These are phyloP conservation scores for Isoetes taiwanensis DNA, from an alignment of 75 land plant genomes.

Conservation along the genomic window DNA sequence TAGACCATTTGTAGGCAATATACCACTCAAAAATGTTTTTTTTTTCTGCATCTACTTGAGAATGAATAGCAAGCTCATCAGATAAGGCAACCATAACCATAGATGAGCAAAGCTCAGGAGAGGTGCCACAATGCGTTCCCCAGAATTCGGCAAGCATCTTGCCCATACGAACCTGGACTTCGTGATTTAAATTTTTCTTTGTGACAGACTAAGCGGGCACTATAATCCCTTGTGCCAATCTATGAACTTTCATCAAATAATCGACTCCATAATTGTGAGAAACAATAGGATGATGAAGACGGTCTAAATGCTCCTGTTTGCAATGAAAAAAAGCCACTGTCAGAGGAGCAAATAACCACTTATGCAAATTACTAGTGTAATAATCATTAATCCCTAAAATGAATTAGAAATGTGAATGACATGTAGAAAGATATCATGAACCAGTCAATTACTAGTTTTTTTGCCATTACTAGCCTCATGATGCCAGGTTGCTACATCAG, in stretches of 20 bases:
- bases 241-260: constrained; percentile 60
- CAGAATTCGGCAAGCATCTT: constrained; percentile 71
- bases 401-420: no score
- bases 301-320: constrained; percentile 7
- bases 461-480: no score
- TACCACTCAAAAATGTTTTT: no score
- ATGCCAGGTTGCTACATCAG: no score
- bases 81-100: constrained; percentile 92
- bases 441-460: no score
- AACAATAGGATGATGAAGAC: constrained; percentile 72
- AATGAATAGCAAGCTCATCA: constrained; percentile 1
- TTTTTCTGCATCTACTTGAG: no score
- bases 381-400: no score
- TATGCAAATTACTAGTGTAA: constrained; percentile 76
- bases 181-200: constrained; percentile 46
- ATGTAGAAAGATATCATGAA: no score
- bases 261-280: constrained; percentile 70
- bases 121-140: constrained; percentile 66
- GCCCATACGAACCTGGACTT: constrained; percentile 56
- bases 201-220: constrained; percentile 66
- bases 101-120: constrained; percentile 55
- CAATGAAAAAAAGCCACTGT: constrained; percentile 65
- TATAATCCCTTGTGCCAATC: constrained; percentile 91
- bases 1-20: no score
- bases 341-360: constrained; percentile 87